Evolutionary conservation across 768 basidiomycete species (phyloP), one percentile per base, ranked within the genome.

Genomic region (Termitomyces sp.): DNA sequence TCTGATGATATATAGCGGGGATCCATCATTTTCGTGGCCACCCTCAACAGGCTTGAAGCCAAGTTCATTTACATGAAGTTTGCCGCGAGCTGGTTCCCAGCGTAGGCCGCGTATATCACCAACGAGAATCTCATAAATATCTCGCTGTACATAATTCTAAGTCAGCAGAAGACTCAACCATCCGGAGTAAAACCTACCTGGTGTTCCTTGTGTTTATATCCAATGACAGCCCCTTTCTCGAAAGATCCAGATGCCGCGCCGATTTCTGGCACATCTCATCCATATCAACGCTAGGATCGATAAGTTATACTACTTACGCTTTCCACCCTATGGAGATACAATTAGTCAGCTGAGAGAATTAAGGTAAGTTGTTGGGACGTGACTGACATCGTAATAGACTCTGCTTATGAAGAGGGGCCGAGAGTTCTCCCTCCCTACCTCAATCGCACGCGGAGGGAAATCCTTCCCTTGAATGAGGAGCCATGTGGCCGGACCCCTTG

Each of bases 81-180:
- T 69, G 30, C 85, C 86, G 36, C 70, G 70, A 51, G 70, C 63
- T 51, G 75, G 61, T 0, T 87, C 83, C 89, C 89, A 91, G 51
- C 64, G 75, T 55, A 91, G 68, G 27, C 76, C 85, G 4, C 68
- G 70, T 62, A 75, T 72, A 65, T 90, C 75, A 1, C 86, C 89
- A 18, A 89, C 73, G n/a, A 91, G 84, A 48, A 91, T 78, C 66
- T 91, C 89, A 64, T 83, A 91, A 36, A 75, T 77, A 31, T 77
- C 80, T 36, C 85, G 41, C 88, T 89, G 63, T 9, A n/a, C 46
- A 55, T 24, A 13, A 51, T 48, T 33, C 51, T n/a, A 22, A 55
- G 33, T 36, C 44, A 48, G 9, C 20, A 20, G 20, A 57, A 39
- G 37, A 52, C 39, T 34, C 37, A 20, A 45, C 13, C 46, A 15